phyloP scores from a whole-genome alignment of 2,329 filamentous ascomycete species.

The Exophiala spinifera region DNA sequence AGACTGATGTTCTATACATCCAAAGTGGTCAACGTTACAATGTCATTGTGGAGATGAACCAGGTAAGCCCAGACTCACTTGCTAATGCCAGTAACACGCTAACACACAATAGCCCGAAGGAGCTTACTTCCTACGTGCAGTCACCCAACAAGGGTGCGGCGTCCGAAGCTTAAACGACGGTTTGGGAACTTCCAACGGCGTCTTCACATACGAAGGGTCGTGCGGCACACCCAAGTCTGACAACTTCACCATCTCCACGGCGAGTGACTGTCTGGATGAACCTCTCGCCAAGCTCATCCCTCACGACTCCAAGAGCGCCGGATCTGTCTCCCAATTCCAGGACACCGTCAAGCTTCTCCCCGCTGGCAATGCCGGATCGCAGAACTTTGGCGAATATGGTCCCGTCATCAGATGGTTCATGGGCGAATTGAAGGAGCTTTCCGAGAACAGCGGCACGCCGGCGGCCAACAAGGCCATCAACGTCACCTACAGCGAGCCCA shows the following conservation, averaged over 20 bases:
- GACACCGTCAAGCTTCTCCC: constrained; percentile 20
- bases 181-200: constrained; percentile 23
- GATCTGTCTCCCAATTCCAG: constrained; percentile 10
- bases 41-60: constrained; percentile 30
- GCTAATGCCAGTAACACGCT: not conserved
- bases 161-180: constrained; percentile 15
- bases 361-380: constrained; percentile 22
- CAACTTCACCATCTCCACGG: constrained; percentile 12
- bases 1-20: constrained; percentile 61
- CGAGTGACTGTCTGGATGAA: constrained; percentile 24
- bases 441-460: constrained; percentile 13
- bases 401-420: constrained; percentile 24
- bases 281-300: constrained; percentile 25
- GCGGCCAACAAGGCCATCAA: constrained; percentile 15
- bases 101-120: constrained; percentile 17
- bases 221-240: constrained; percentile 11
- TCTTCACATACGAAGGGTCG: constrained; percentile 24
- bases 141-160: constrained; percentile 26
- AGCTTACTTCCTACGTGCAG: constrained; percentile 27
- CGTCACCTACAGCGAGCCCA: constrained; percentile 23
- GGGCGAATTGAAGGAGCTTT: constrained; percentile 8
- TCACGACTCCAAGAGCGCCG: constrained; percentile 16
- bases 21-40: constrained; percentile 47
- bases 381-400: constrained; percentile 19
- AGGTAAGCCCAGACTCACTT: constrained; percentile 14